Percentiles rank a stretch among this genome's conserved stretches.
Evolutionary conservation across 768 basidiomycete species (phyloP).

Genomic region (Cyclocybe aegerita): DNA sequence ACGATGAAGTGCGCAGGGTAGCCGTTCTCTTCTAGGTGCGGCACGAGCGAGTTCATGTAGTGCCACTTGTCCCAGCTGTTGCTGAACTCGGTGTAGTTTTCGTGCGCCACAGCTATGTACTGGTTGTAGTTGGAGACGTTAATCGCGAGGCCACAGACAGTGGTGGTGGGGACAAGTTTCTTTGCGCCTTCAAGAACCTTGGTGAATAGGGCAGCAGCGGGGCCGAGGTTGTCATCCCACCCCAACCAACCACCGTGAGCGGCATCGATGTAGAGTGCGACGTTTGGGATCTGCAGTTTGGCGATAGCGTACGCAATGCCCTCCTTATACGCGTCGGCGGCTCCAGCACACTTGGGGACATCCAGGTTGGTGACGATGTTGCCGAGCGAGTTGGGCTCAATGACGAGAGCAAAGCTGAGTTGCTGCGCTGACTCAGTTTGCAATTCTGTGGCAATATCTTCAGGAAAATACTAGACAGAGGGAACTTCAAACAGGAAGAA

Average conservation of each 20-base stretch:
- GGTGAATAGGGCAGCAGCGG: conserved; percentile 25
- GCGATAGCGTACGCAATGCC: conserved; percentile 26
- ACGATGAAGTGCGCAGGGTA: conserved; percentile 35
- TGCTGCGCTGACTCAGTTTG: conserved; percentile 15
- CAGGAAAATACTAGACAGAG: not conserved
- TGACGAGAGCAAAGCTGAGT: conserved; percentile 24
- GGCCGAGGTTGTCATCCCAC: conserved; percentile 29
- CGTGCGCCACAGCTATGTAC: conserved; percentile 21
- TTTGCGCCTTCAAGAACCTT: conserved; percentile 26
- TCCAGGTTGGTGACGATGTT: conserved; percentile 29
- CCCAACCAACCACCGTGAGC: conserved; percentile 35
- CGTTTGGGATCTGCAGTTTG: conserved; percentile 24
- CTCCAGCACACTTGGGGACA: conserved; percentile 28
- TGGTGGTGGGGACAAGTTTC: conserved; percentile 21
- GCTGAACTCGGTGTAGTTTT: conserved; percentile 23
- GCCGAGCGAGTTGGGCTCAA: conserved; percentile 33
- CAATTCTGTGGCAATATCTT: conserved; percentile 17
- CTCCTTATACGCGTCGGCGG: conserved; percentile 25
- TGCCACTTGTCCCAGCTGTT: conserved; percentile 30
- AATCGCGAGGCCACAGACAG: conserved; percentile 30
- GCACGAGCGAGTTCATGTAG: conserved; percentile 28
- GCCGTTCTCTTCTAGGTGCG: conserved; percentile 26
- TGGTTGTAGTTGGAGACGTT: conserved; percentile 36
- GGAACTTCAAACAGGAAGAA: not conserved
- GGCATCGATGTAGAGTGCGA: conserved; percentile 29